These are phyloP conservation scores for Aspergillus glaucus DNA, from an alignment of 2,329 filamentous ascomycete species.

Conservation along the genomic window DNA sequence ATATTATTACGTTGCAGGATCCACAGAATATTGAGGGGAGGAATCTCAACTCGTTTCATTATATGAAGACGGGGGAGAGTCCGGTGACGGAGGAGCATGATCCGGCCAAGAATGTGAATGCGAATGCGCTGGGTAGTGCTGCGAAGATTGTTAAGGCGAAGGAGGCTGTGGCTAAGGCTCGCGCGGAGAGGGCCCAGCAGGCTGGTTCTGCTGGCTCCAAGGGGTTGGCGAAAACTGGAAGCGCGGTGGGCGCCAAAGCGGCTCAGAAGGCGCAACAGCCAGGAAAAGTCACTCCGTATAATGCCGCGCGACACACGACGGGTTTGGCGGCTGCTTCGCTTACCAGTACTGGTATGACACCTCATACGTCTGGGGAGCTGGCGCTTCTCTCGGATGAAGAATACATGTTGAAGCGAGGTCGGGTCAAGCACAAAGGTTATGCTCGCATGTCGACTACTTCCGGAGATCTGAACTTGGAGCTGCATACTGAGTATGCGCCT, in stretches of 20 bases:
- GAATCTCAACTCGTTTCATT: conserved; percentile 83
- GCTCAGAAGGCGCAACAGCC: conserved; percentile 19
- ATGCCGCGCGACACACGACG: conserved; percentile 84
- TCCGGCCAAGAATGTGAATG: conserved; percentile 62
- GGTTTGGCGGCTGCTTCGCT: conserved; percentile 89
- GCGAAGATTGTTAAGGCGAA: conserved; percentile 85
- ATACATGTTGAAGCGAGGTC: conserved; percentile 87
- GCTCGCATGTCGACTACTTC: conserved; percentile 80
- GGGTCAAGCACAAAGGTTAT: conserved; percentile 86
- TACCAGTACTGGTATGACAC: conserved; percentile 88
- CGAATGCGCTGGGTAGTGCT: conserved; percentile 68
- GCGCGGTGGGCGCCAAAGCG: conserved; percentile 4
- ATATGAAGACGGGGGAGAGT: conserved; percentile 72
- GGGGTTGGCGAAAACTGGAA: conserved; percentile 19
- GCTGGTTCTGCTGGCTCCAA: conserved; percentile 48
- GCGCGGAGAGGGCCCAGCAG: conserved; percentile 61
- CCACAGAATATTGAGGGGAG: conserved; percentile 80
- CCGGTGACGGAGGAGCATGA: conserved; percentile 59
- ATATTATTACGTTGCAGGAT: conserved; percentile 95
- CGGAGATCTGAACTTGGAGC: conserved; percentile 79
- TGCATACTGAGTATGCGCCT: conserved; percentile 85
- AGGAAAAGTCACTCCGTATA: conserved; percentile 55
- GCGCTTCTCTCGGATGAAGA: conserved; percentile 88
- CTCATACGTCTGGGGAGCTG: conserved; percentile 79
- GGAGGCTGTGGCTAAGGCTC: conserved; percentile 85